Conservation (phyloP, 306 rosid genomes). For the Cotoneaster glaucophyllus region DNA sequence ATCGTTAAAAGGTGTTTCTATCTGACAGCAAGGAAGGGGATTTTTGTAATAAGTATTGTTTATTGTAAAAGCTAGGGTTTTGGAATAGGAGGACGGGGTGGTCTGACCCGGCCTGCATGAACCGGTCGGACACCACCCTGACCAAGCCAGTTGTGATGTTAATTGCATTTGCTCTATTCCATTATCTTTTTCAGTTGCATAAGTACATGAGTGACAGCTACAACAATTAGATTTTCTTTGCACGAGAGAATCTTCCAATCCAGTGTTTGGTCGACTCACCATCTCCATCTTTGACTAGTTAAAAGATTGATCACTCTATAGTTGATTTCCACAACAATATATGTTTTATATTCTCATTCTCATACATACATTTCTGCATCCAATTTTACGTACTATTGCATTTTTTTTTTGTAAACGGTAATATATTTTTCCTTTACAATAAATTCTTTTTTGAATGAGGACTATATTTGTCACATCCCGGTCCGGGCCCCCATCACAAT, state of each 20-base stretch:
- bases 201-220: slow-evolving; percentile 37
- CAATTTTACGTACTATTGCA: too few relatives aligned
- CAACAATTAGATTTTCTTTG: slow-evolving; percentile 31
- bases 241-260: slow-evolving; percentile 42
- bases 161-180: slow-evolving; percentile 33
- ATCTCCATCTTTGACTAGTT: background rate
- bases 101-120: slow-evolving; percentile 70
- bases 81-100: slow-evolving; percentile 8
- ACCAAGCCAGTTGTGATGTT: slow-evolving; percentile 64
- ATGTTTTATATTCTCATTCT: too few relatives aligned
- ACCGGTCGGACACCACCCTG: slow-evolving; percentile 65
- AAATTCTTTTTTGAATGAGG: too few relatives aligned
- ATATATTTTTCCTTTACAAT: too few relatives aligned
- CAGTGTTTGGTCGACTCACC: slow-evolving; percentile 16
- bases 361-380: too few relatives aligned
- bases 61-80: slow-evolving; percentile 14
- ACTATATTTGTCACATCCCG: too few relatives aligned
- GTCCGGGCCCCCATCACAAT: too few relatives aligned
- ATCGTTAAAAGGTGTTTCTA: slow-evolving; percentile 1
- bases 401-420: too few relatives aligned
- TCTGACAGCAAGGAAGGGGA: slow-evolving; percentile 14
- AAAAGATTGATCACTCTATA: background rate
- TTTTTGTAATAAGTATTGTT: background rate
- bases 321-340: too few relatives aligned
- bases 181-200: slow-evolving; percentile 21